Percentiles rank a stretch among this genome's conserved stretches.
These are phyloP conservation scores for Linum tenue DNA, from an alignment of 345 rosid genomes.

Conservation along the genomic window DNA sequence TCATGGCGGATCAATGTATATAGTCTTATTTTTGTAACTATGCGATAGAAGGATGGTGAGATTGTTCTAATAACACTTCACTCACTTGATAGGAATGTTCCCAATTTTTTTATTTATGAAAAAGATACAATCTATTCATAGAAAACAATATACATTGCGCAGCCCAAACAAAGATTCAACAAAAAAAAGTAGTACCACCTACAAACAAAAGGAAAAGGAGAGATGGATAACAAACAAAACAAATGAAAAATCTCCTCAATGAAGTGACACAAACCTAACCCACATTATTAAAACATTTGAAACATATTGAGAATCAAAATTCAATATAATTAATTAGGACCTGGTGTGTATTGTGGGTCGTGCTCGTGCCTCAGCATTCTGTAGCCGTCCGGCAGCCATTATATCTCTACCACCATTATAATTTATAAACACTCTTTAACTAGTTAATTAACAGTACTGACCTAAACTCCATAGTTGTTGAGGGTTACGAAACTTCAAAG, in stretches of 20 bases:
- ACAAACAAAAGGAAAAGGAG: neutral
- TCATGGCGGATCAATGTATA: no score
- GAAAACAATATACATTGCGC: no score
- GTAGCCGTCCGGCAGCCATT: no score
- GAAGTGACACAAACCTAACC: conserved; percentile 23
- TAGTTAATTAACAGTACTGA: neutral
- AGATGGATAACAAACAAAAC: neutral
- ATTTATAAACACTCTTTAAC: neutral
- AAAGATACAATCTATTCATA: no score
- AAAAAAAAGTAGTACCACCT: neutral
- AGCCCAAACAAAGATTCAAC: neutral
- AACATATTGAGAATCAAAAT: neutral
- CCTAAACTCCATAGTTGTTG: neutral
- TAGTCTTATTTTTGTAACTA: no score
- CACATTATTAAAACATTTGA: neutral
- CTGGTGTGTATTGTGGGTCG: neutral
- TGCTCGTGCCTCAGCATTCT: no score
- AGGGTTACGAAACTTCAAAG: neutral
- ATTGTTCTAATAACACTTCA: no score
- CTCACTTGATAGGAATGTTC: no score
- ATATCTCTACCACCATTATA: no score
- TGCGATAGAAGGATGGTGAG: no score
- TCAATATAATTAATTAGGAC: neutral
- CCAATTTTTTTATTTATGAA: no score
- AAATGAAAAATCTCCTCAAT: neutral